These are phyloP conservation scores for Sphaerulina musiva DNA, from an alignment of 2,329 filamentous ascomycete genomes.

Conservation along the genomic window DNA sequence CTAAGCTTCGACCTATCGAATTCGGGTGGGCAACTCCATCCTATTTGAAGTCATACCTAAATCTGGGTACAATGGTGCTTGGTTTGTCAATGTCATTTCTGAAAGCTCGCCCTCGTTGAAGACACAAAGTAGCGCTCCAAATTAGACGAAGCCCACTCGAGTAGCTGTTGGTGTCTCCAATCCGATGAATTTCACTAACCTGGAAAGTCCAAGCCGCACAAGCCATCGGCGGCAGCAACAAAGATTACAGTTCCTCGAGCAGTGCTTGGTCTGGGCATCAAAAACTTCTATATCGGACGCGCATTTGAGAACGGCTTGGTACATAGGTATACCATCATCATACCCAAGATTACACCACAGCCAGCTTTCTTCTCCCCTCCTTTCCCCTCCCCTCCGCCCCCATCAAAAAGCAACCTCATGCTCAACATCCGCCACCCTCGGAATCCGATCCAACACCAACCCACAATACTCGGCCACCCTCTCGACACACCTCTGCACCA, in stretches of 20 bases:
- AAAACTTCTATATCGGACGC: slow-evolving; percentile 50
- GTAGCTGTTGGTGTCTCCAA: slow-evolving; percentile 49
- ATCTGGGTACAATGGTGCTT: not conserved
- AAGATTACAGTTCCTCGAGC: slow-evolving; percentile 50
- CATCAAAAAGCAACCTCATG: slow-evolving; percentile 33
- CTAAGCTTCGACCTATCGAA: slow-evolving; percentile 3
- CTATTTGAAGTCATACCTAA: not conserved
- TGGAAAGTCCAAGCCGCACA: slow-evolving; percentile 40
- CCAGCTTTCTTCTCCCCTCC: no score
- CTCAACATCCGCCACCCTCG: slow-evolving; percentile 38
- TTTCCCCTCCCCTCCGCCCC: not conserved
- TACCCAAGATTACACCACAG: no score
- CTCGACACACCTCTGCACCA: slow-evolving; percentile 38
- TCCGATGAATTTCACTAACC: slow-evolving; percentile 38
- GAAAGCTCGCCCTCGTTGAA: not conserved
- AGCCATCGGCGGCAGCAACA: slow-evolving; percentile 49
- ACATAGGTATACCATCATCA: slow-evolving; percentile 31
- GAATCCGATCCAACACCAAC: slow-evolving; percentile 32
- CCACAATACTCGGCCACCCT: slow-evolving; percentile 36
- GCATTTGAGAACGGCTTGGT: slow-evolving; percentile 48
- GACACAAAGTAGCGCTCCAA: slow-evolving; percentile 27
- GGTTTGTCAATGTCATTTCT: not conserved
- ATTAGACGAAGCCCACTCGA: slow-evolving; percentile 44
- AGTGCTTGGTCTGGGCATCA: slow-evolving; percentile 52
- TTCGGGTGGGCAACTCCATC: slow-evolving; percentile 4